A percentile compares a stretch with the other conserved stretches of the same genome.
phyloP scores from a whole-genome alignment of 2,329 filamentous ascomycete species.

The Rhinocladiella similis region DNA sequence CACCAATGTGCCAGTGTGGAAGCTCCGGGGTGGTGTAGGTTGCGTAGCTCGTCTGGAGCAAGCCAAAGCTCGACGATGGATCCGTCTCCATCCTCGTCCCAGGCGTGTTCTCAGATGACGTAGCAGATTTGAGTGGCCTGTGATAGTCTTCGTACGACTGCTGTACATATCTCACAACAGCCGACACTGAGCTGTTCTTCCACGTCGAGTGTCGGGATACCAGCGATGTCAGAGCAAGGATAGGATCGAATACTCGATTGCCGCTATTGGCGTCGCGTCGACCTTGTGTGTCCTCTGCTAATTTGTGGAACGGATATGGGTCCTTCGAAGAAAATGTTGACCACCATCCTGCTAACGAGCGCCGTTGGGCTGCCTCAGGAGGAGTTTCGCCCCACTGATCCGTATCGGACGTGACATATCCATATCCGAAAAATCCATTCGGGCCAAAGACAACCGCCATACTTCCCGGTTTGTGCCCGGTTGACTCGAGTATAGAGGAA shows the following conservation, averaged over 20 bases:
- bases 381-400: too few species aligned
- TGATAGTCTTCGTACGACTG: not conserved
- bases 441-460: conserved; percentile 49
- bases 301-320: conserved; percentile 10
- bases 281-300: not conserved
- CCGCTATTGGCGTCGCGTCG: conserved; percentile 2
- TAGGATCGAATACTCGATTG: conserved; percentile 18
- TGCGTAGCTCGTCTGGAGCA: conserved; percentile 45
- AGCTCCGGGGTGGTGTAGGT: conserved; percentile 51
- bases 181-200: conserved; percentile 47
- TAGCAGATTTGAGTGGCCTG: not conserved
- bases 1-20: conserved; percentile 45
- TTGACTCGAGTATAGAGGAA: conserved; percentile 34
- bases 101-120: not conserved
- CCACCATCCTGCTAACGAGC: conserved; percentile 46
- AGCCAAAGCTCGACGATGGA: too few species aligned
- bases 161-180: conserved; percentile 39
- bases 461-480: conserved; percentile 32
- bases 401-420: conserved; percentile 31
- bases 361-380: conserved; percentile 10
- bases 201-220: conserved; percentile 45
- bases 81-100: not conserved
- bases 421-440: conserved; percentile 55
- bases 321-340: conserved; percentile 36
- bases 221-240: conserved; percentile 29